phyloP scores from a whole-genome alignment of 371 early-diverging fungal genomes.

The Conidiobolus incongruus region DNA sequence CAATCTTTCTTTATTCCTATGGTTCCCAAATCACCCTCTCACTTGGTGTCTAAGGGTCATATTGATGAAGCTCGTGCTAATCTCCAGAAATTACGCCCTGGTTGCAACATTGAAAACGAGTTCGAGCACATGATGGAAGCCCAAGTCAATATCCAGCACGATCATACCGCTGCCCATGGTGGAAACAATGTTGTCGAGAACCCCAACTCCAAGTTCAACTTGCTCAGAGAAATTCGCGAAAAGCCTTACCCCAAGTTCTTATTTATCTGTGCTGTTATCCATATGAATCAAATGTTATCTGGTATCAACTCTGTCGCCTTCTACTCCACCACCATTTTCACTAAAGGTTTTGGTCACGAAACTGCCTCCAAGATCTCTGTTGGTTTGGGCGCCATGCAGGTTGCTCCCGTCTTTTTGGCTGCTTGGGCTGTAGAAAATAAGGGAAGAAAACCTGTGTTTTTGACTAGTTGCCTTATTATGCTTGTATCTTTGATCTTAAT shows the following conservation, averaged over 20 bases:
- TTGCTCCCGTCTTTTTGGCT: slow-evolving; percentile 26
- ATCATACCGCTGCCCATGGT: not conserved
- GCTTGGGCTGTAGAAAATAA: slow-evolving; percentile 39
- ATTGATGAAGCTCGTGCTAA: slow-evolving; percentile 29
- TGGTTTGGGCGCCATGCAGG: slow-evolving; percentile 23
- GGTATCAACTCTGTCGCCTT: slow-evolving; percentile 72
- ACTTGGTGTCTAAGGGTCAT: slow-evolving; percentile 28
- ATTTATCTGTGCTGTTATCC: slow-evolving; percentile 15
- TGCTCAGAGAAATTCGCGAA: slow-evolving; percentile 15
- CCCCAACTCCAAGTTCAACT: slow-evolving; percentile 6
- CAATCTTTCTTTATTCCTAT: too few species aligned
- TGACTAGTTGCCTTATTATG: slow-evolving; percentile 31
- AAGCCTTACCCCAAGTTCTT: slow-evolving; percentile 23
- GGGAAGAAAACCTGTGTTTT: slow-evolving; percentile 46
- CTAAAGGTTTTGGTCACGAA: slow-evolving; percentile 16
- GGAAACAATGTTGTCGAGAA: not conserved
- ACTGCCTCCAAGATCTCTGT: slow-evolving; percentile 21
- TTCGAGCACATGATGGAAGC: slow-evolving; percentile 25
- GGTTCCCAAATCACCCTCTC: slow-evolving; percentile 58
- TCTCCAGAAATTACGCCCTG: slow-evolving; percentile 27
- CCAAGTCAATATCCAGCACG: slow-evolving; percentile 2
- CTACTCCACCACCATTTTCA: slow-evolving; percentile 33
- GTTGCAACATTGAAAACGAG: slow-evolving; percentile 27
- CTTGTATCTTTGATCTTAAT: slow-evolving; percentile 21
- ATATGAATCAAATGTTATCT: slow-evolving; percentile 45